These are phyloP conservation scores for Microbotryum violaceum DNA, from an alignment of 1,284 basidiomycete species.

Conservation along the genomic window DNA sequence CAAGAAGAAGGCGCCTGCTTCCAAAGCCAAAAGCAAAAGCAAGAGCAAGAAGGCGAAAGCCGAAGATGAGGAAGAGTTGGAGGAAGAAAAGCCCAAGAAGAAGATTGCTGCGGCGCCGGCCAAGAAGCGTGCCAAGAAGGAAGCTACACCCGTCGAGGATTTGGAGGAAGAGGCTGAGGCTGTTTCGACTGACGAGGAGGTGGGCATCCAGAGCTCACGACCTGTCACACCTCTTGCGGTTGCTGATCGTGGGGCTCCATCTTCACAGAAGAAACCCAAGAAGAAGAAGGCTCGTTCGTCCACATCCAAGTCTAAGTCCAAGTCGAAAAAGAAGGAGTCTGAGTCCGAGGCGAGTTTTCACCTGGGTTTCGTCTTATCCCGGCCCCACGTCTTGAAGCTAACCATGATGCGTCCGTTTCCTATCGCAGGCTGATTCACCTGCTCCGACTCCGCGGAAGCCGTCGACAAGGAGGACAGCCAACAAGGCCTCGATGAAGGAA, in stretches of 20 bases:
- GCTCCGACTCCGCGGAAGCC: neutral
- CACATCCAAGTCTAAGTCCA: neutral
- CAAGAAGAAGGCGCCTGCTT: slow-evolving; percentile 6
- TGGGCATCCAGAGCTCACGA: neutral
- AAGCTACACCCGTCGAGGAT: slow-evolving; percentile 6
- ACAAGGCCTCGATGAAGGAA: slow-evolving; percentile 11
- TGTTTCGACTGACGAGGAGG: slow-evolving; percentile 3
- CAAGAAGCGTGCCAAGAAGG: slow-evolving; percentile 9
- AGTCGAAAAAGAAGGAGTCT: neutral
- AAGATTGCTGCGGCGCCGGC: neutral
- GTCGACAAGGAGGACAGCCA: slow-evolving; percentile 1
- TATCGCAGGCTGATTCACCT: neutral
- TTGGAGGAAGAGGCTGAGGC: slow-evolving; percentile 17
- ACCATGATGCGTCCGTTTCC: neutral
- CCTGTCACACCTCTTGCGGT: too few species aligned
- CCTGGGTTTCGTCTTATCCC: neutral
- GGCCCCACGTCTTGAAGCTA: neutral
- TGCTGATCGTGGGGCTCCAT: neutral
- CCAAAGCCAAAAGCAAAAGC: neutral
- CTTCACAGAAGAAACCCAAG: slow-evolving; percentile 8
- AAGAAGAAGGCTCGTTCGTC: neutral
- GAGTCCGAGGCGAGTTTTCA: slow-evolving; percentile 1
- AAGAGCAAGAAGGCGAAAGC: neutral
- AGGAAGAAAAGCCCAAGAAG: slow-evolving; percentile 6
- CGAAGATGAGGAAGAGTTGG: slow-evolving; percentile 8